A percentile compares a stretch with the other conserved stretches of the same genome.
Conservation (phyloP, 176 grass and related monocot species). For the Tuctoria greenei region DNA sequence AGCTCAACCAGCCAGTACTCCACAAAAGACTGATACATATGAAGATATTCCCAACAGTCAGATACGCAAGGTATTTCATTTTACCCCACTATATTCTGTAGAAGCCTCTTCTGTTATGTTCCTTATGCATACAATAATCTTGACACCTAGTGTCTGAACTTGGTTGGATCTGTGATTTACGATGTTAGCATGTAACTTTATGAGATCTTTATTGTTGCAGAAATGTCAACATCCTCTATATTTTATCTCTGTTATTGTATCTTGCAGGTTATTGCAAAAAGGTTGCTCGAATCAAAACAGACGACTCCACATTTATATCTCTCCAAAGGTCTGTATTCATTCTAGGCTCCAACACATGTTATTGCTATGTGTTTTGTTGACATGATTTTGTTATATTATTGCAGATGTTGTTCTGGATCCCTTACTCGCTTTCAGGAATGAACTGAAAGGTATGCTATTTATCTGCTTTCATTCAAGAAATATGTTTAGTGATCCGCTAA, state of each 20-base stretch:
- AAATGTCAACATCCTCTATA: not conserved
- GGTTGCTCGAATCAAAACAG: slow-evolving; percentile 94
- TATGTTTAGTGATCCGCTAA: slow-evolving; percentile 17
- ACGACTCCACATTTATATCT: slow-evolving; percentile 92
- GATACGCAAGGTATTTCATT: slow-evolving; percentile 84
- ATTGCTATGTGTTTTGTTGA: slow-evolving; percentile 29
- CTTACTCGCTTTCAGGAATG: slow-evolving; percentile 85
- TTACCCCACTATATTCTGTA: slow-evolving; percentile 25
- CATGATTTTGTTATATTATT: slow-evolving; percentile 39
- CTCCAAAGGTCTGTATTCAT: slow-evolving; percentile 64
- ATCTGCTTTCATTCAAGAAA: slow-evolving; percentile 28
- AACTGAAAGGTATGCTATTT: slow-evolving; percentile 70
- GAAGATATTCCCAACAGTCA: slow-evolving; percentile 87
- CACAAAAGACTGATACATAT: slow-evolving; percentile 46
- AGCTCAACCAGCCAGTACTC: slow-evolving; percentile 32
- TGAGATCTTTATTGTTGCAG: slow-evolving; percentile 2
- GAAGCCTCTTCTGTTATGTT: slow-evolving; percentile 1
- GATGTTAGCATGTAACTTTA: not conserved
- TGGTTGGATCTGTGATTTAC: slow-evolving; percentile 17
- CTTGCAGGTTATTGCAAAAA: slow-evolving; percentile 85
- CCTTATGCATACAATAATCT: not conserved
- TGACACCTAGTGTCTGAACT: not conserved
- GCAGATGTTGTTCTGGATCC: slow-evolving; percentile 94
- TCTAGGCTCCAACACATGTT: slow-evolving; percentile 17
- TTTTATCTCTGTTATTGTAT: not conserved